These are phyloP conservation scores for Rubia yunnanensis DNA, from an alignment of 257 asterid genomes.

Conservation along the genomic window DNA sequence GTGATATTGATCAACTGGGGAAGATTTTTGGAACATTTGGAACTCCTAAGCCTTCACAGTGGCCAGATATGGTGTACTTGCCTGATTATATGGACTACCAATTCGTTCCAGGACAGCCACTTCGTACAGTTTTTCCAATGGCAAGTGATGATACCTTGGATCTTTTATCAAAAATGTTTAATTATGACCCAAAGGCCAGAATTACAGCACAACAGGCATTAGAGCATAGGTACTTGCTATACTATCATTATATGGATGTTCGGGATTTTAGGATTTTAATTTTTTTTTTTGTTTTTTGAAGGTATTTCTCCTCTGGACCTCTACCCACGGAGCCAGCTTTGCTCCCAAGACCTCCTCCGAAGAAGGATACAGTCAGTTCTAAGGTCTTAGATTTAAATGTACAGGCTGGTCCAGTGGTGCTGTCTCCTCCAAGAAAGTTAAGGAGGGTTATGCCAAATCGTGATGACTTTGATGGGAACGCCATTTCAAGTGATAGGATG, in stretches of 20 bases:
- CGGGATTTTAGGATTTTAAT: neutral
- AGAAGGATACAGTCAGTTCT: slow-evolving; percentile 51
- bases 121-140: slow-evolving; percentile 80
- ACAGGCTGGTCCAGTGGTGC: slow-evolving; percentile 65
- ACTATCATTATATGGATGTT: too few species aligned
- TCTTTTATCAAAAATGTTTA: slow-evolving; percentile 81
- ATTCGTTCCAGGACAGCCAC: slow-evolving; percentile 32
- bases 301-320: slow-evolving; percentile 85
- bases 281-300: slow-evolving; percentile 19
- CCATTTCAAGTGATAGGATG: slow-evolving; percentile 31
- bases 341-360: slow-evolving; percentile 90
- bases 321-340: slow-evolving; percentile 84
- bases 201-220: slow-evolving; percentile 90
- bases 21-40: slow-evolving; percentile 94
- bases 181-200: slow-evolving; percentile 82
- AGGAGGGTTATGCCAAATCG: slow-evolving; percentile 91
- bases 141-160: slow-evolving; percentile 87
- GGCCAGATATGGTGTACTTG: slow-evolving; percentile 86
- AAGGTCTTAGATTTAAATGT: slow-evolving; percentile 51
- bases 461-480: slow-evolving; percentile 62
- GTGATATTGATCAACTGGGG: slow-evolving; percentile 96
- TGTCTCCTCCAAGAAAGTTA: slow-evolving; percentile 94
- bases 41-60: slow-evolving; percentile 83
- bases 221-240: slow-evolving; percentile 69
- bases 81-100: slow-evolving; percentile 82